Base-by-base conservation (phyloP, 148 eudicot species). In the Amaranthus cruentus region DNA sequence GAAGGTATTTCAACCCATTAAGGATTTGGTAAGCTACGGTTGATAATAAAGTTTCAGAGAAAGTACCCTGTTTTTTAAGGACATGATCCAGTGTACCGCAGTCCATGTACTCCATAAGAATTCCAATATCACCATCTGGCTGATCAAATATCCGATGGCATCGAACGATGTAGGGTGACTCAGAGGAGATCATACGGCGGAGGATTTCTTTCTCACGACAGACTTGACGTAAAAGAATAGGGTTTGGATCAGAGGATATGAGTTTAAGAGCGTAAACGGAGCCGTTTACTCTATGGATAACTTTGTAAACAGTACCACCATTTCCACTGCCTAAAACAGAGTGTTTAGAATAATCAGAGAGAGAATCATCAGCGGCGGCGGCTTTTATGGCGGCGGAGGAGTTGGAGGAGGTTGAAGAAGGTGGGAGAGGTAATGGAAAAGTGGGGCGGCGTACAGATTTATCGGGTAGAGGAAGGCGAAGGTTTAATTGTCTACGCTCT, bases 291-390 rank as follows among this genome's bases (percentile, higher is more conserved):
- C 85, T 84, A 81, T 93, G 91, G 5, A 71, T 76, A 43, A 91
- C 98, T 55, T 91, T 88, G 82, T 89, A 91, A 75, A 93, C 98
- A 0, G 92, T 93, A 28, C 98, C 98, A 49, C 98, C 89, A 83
- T 85, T 88, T 3, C 98, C 98, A 71, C 82, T 82, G 42, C 98
- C 98, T 38, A 93, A 84, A 47, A 91, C 95, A 7, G 85, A 58
- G 9, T 88, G 78, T 4, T 82, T 87, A 6, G 90, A 92, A 72
- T 81, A 77, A 8, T 91, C 93, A 6, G 89, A 71, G 66, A 80
- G 43, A 47, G 88, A 43, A 56, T 81, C 11, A 66, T 75, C 1
- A 12, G 86, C 2, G 57, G 81, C 0, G 12, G 79, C 2, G 50
- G 76, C 3, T 59, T 77, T 6, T 69, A 84, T 4, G 78, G 77